Base-by-base conservation (phyloP, 495 filamentous ascomycete genomes). In the Podospora fimiseda region DNA sequence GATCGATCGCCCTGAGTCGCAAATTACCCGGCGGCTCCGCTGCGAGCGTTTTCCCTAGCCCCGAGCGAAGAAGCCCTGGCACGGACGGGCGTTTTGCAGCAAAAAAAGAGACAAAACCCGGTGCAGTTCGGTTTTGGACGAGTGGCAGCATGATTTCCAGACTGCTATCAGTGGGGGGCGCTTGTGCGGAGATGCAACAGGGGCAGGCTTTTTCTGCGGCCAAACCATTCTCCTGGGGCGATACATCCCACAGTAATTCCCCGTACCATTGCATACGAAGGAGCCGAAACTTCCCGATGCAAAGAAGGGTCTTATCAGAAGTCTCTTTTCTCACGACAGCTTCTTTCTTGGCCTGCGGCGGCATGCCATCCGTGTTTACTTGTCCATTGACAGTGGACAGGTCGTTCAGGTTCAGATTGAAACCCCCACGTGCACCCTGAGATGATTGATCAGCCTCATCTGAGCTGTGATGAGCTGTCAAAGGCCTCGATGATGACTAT, bases 1-100 rank as follows among this genome's bases (percentile, higher is more conserved):
- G 56, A 58, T 58, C 56, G 60, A 63, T 63, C 60, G 51, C 50
- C 54, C 55, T 47, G 39, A 45, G 15, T 37, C 23, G 36, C 30
- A 37, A 27, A 54, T 65, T 60, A 61, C 27, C 63, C 63, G 60
- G 58, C 58, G 53, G 63, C 60, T 65, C 60, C 48, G 43, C 59
- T 53, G 50, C 51, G 19, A 53, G 30, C 16, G 40, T 48, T 55
- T 56, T 39, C 51, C 47, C 51, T 58, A 55, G 58, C 55, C 45
- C 42, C 24, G 37, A 23, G 21, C 21, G 24, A 15, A 15, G n/a
- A n/a, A n/a, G n/a, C n/a, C n/a, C n/a, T n/a, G n/a, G n/a, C n/a
- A n/a, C n/a, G n/a, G n/a, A n/a, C n/a, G n/a, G n/a, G n/a, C n/a
- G n/a, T n/a, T n/a, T n/a, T n/a, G n/a, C n/a, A n/a, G n/a, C n/a